Percentiles rank a stretch among this genome's conserved stretches.
Conservation (phyloP, 2,329 filamentous ascomycete genomes). For the Ophiocordyceps sinensis region DNA sequence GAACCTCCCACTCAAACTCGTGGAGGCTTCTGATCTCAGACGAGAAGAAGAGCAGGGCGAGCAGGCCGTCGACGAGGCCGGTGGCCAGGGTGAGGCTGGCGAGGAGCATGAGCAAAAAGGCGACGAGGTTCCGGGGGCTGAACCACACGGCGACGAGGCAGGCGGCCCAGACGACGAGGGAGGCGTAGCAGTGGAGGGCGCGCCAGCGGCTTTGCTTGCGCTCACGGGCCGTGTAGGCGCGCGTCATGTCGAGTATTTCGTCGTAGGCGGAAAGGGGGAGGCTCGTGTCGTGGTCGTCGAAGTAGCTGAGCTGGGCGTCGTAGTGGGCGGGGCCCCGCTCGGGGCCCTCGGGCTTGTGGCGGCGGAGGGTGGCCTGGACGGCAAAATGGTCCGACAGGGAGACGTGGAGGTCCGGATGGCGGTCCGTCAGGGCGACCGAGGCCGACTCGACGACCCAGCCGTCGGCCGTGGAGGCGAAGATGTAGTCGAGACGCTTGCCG, state of each 20-base stretch:
- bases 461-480: constrained; percentile 57
- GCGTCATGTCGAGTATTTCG: constrained; percentile 57
- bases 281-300: constrained; percentile 6
- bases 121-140: constrained; percentile 58
- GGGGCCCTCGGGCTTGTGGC: constrained; percentile 19
- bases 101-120: constrained; percentile 67
- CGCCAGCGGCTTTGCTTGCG: constrained; percentile 57
- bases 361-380: constrained; percentile 61
- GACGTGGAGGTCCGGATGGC: constrained; percentile 68
- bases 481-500: constrained; percentile 87
- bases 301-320: constrained; percentile 18
- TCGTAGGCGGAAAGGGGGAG: constrained; percentile 28
- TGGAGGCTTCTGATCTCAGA: constrained; percentile 68
- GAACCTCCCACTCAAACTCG: constrained; percentile 91
- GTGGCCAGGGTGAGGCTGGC: constrained; percentile 63
- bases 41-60: constrained; percentile 76
- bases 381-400: constrained; percentile 93
- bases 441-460: constrained; percentile 58
- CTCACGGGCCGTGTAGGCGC: constrained; percentile 57
- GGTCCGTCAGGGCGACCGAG: constrained; percentile 64
- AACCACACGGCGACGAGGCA: constrained; percentile 82
- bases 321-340: constrained; percentile 9
- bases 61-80: constrained; percentile 70
- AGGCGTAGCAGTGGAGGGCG: constrained; percentile 55
- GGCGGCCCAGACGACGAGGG: constrained; percentile 52